phyloP scores from a whole-genome alignment of 495 filamentous ascomycete genomes.

The Aspergillus campestris region DNA sequence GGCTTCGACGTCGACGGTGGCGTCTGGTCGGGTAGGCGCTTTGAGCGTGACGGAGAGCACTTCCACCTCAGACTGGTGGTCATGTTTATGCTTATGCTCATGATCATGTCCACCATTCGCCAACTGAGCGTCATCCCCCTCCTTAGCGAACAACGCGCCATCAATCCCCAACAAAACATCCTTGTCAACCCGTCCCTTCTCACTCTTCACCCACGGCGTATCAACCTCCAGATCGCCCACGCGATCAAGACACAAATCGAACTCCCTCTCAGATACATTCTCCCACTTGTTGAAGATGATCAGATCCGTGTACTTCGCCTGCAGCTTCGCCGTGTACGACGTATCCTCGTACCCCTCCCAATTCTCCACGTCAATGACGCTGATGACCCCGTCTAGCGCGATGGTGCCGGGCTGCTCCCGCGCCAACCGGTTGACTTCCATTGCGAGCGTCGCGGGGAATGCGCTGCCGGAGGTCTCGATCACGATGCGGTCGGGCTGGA shows the following conservation, averaged over 20 bases:
- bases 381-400: conserved; percentile 81
- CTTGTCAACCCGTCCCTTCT: conserved; percentile 64
- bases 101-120: conserved; percentile 33
- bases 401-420: conserved; percentile 47
- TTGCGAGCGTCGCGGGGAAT: conserved; percentile 83
- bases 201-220: conserved; percentile 70
- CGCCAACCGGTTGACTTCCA: conserved; percentile 82
- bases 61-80: conserved; percentile 77
- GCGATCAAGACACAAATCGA: conserved; percentile 76
- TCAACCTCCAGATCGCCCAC: conserved; percentile 81
- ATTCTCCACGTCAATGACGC: conserved; percentile 93
- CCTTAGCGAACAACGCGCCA: conserved; percentile 58
- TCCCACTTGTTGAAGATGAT: conserved; percentile 98
- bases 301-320: conserved; percentile 85
- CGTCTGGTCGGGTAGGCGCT: conserved; percentile 10
- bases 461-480: conserved; percentile 88
- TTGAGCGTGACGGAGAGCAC: conserved; percentile 70
- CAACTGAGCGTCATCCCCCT: conserved; percentile 15
- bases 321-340: conserved; percentile 73
- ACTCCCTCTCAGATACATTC: conserved; percentile 52
- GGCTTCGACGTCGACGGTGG: conserved; percentile 54
- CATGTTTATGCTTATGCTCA: conserved; percentile 17
- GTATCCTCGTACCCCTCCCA: conserved; percentile 95
- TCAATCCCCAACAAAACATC: conserved; percentile 83
- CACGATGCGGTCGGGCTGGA: conserved; percentile 72